A percentile compares a stretch with the other conserved stretches of the same genome.
Conservation (phyloP, 2,329 filamentous ascomycete species). For the Fusarium sp. region DNA sequence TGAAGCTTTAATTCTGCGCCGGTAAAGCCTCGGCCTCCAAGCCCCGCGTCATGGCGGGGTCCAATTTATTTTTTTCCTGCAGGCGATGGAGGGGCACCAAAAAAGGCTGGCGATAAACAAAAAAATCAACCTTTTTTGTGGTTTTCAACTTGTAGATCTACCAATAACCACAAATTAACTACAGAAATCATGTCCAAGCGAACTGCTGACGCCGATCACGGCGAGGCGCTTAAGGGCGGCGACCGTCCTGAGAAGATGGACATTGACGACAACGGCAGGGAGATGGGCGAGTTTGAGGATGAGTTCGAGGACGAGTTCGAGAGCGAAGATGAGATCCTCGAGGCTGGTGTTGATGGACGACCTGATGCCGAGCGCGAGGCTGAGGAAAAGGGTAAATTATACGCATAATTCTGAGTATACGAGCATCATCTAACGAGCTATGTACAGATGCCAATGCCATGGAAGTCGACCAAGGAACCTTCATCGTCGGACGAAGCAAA, state of each 20-base stretch:
- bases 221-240: slow-evolving; percentile 68
- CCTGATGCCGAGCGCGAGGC: slow-evolving; percentile 94
- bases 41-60: slow-evolving; percentile 44
- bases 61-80: slow-evolving; percentile 37
- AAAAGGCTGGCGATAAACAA: slow-evolving; percentile 22
- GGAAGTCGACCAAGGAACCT: slow-evolving; percentile 94
- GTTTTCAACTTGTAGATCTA: slow-evolving; percentile 17
- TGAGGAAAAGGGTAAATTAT: slow-evolving; percentile 75
- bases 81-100: slow-evolving; percentile 40
- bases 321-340: slow-evolving; percentile 89
- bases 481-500: slow-evolving; percentile 94
- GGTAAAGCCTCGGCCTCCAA: slow-evolving; percentile 35
- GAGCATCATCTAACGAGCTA: slow-evolving; percentile 1
- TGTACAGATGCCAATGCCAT: slow-evolving; percentile 80
- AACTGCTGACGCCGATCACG: slow-evolving; percentile 63
- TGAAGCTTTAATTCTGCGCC: slow-evolving; percentile 18
- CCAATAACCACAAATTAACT: slow-evolving; percentile 1
- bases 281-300: slow-evolving; percentile 90
- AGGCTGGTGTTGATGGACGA: slow-evolving; percentile 92
- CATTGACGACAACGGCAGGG: slow-evolving; percentile 69
- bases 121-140: slow-evolving; percentile 37
- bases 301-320: slow-evolving; percentile 95
- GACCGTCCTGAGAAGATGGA: slow-evolving; percentile 75
- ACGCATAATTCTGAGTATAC: neutral
- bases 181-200: slow-evolving; percentile 69